Evolutionary conservation across 2,329 filamentous ascomycete genomes (phyloP).

Genomic region (Corinectria fuckeliana): DNA sequence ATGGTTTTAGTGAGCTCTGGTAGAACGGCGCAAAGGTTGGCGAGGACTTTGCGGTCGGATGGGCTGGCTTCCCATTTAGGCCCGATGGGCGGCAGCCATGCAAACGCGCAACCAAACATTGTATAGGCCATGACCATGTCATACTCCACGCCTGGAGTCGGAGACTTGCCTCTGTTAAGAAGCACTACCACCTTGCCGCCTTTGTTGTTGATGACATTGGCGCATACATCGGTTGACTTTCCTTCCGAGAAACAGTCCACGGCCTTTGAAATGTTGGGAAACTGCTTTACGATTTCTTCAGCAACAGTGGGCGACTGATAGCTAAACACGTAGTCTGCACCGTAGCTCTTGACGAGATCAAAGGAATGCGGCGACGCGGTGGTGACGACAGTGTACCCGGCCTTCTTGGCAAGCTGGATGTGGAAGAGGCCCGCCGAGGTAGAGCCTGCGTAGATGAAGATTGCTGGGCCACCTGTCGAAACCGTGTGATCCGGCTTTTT

Average conservation of each 20-base stretch:
- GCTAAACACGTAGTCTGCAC: slow-evolving; percentile 52
- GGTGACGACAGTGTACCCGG: slow-evolving; percentile 53
- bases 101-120: slow-evolving; percentile 32
- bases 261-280: slow-evolving; percentile 37
- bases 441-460: slow-evolving; percentile 57
- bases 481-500: background rate
- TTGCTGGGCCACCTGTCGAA: slow-evolving; percentile 27
- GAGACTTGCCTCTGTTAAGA: slow-evolving; percentile 28
- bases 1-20: slow-evolving; percentile 20
- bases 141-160: slow-evolving; percentile 26
- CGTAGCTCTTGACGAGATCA: slow-evolving; percentile 49
- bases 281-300: slow-evolving; percentile 26
- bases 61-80: slow-evolving; percentile 39
- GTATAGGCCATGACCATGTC: slow-evolving; percentile 37
- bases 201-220: slow-evolving; percentile 28
- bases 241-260: slow-evolving; percentile 44
- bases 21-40: slow-evolving; percentile 29
- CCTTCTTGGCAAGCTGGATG: slow-evolving; percentile 51
- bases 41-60: slow-evolving; percentile 30
- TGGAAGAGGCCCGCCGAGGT: slow-evolving; percentile 53
- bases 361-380: slow-evolving; percentile 52
- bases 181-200: slow-evolving; percentile 41
- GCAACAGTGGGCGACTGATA: slow-evolving; percentile 39
- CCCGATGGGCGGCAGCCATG: slow-evolving; percentile 36
- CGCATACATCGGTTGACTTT: slow-evolving; percentile 39